Conservation (phyloP, 2,329 filamentous ascomycete species). For the Apiospora koreana region DNA sequence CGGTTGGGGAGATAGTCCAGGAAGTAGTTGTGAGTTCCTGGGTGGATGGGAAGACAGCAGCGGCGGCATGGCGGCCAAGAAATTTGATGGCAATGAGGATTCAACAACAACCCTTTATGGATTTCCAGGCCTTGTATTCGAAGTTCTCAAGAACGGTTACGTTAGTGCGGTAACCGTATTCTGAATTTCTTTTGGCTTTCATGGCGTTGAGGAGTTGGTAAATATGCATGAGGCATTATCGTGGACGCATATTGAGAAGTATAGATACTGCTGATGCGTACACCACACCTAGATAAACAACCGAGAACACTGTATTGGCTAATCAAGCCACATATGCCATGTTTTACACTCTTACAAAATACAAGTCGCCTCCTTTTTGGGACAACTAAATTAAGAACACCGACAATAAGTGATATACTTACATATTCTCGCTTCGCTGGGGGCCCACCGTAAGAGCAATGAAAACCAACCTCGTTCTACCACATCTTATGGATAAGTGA, state of each 20-base stretch:
- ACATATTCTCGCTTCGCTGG: too few species aligned
- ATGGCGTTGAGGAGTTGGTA: slow-evolving; percentile 8
- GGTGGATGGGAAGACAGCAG: slow-evolving; percentile 82
- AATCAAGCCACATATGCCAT: too few species aligned
- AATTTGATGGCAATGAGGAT: slow-evolving; percentile 55
- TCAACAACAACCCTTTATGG: slow-evolving; percentile 84
- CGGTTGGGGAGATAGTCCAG: slow-evolving; percentile 88
- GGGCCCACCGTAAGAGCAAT: too few species aligned
- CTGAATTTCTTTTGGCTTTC: slow-evolving; percentile 38
- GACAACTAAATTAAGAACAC: too few species aligned
- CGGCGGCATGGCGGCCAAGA: slow-evolving; percentile 49
- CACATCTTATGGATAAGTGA: too few species aligned
- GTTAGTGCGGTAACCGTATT: slow-evolving; percentile 91
- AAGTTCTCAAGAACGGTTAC: slow-evolving; percentile 89
- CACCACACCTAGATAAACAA: not conserved
- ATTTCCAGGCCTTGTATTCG: slow-evolving; percentile 91
- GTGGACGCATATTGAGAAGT: not conserved
- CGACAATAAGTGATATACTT: too few species aligned
- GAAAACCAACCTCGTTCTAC: too few species aligned
- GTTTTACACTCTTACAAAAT: too few species aligned
- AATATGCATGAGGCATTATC: not conserved
- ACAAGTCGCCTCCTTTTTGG: too few species aligned
- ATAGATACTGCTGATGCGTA: not conserved
- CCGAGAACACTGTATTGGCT: too few species aligned
- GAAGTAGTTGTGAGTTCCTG: slow-evolving; percentile 83